Evolutionary conservation across 352 stramenopile genomes (phyloP).

Genomic region (Phytophthora rubi): DNA sequence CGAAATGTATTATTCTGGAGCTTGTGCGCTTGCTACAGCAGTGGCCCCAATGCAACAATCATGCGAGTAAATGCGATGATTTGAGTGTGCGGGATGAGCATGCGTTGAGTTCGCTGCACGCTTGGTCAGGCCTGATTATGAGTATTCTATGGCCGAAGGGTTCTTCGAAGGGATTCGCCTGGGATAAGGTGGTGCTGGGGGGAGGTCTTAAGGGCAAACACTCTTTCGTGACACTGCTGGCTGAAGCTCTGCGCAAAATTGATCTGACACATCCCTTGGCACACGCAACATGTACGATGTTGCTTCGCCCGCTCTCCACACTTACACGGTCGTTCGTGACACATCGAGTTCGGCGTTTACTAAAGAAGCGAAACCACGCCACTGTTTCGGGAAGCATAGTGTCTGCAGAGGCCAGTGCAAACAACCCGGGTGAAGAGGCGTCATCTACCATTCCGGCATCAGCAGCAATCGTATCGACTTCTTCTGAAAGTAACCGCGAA

Average conservation of each 20-base stretch:
- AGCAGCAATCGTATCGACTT: conserved; percentile 2
- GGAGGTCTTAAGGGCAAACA: conserved; percentile 76
- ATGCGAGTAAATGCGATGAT: conserved; percentile 23
- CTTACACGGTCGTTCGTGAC: conserved; percentile 85
- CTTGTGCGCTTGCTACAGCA: conserved; percentile 73
- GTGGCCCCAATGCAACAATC: conserved; percentile 47
- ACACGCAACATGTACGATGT: conserved; percentile 76
- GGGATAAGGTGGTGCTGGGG: conserved; percentile 80
- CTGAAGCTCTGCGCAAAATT: conserved; percentile 82
- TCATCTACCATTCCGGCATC: neutral
- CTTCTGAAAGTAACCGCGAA: conserved; percentile 6
- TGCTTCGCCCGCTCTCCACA: conserved; percentile 80
- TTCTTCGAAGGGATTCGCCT: conserved; percentile 76
- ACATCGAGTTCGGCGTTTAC: conserved; percentile 65
- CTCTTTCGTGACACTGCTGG: conserved; percentile 76
- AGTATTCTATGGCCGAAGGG: conserved; percentile 88
- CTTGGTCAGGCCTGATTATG: conserved; percentile 87
- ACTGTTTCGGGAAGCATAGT: conserved; percentile 3
- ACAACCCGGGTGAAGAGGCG: neutral
- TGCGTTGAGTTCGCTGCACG: conserved; percentile 81
- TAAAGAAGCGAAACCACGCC: conserved; percentile 61
- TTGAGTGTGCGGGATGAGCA: conserved; percentile 67
- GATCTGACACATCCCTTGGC: conserved; percentile 80
- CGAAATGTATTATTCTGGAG: conserved; percentile 78
- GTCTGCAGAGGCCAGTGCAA: neutral